phyloP scores from a whole-genome alignment of 2,329 filamentous ascomycete genomes.

The Apiospora koreana region DNA sequence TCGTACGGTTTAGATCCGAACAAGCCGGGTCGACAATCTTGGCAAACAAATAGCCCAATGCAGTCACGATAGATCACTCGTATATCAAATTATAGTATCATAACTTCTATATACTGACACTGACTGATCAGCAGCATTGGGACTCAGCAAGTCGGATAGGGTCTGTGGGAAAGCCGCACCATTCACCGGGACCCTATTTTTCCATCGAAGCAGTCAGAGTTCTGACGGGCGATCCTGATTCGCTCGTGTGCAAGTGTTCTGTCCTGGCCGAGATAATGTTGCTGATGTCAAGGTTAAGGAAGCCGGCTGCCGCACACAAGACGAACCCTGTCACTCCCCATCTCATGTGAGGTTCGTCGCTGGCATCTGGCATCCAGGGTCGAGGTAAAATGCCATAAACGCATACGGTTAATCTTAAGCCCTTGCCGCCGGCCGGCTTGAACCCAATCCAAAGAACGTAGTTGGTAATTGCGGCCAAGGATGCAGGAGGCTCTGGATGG shows the following conservation, averaged over 20 bases:
- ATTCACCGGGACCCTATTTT: neutral
- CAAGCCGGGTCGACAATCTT: neutral
- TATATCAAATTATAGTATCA: neutral
- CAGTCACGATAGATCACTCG: no score
- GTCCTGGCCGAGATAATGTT: neutral
- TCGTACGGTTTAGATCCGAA: neutral
- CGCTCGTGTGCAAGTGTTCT: no score
- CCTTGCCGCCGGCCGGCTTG: neutral
- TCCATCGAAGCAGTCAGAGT: no score
- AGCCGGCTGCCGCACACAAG: neutral
- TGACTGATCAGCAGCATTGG: no score
- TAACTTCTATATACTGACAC: no score
- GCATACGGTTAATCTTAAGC: neutral
- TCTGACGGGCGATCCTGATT: no score
- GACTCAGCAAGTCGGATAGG: no score
- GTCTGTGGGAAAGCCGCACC: neutral
- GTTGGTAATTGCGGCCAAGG: neutral
- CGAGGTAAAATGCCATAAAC: neutral
- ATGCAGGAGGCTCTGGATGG: neutral
- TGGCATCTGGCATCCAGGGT: neutral
- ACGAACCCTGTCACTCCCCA: no score
- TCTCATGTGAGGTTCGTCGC: neutral
- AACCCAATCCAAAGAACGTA: neutral
- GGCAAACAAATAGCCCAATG: neutral
- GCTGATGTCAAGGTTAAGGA: neutral